Conservation (phyloP, 73 alveolate species). For the Paramecium sexaurelia region DNA sequence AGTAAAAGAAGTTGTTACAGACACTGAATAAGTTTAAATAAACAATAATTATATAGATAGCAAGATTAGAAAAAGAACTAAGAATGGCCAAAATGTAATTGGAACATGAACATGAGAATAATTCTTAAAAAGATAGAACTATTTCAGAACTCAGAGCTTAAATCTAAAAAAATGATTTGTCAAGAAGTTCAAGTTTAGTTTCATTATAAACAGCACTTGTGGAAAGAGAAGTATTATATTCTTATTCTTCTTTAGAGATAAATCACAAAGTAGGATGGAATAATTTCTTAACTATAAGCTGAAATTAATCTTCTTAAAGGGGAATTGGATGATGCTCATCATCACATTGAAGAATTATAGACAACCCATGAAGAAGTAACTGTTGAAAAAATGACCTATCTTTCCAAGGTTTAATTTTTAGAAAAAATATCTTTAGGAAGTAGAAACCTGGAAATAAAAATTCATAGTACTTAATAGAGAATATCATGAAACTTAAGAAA, state of each 20-base stretch:
- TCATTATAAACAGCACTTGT: not conserved
- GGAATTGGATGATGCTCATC: conserved; percentile 16
- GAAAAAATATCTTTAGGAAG: not conserved
- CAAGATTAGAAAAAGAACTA: conserved; percentile 9
- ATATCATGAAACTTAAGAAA: conserved; percentile 12
- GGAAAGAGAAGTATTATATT: not conserved
- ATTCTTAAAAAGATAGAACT: not conserved
- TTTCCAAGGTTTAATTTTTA: not conserved
- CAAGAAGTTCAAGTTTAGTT: conserved; percentile 24
- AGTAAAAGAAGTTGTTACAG: not conserved
- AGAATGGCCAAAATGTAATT: not conserved
- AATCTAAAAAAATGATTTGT: conserved; percentile 17
- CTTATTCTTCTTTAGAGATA: not conserved
- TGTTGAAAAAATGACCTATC: conserved; percentile 29
- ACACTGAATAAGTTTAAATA: not conserved
- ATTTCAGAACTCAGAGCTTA: not conserved
- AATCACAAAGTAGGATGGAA: conserved; percentile 10
- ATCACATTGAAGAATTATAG: not conserved
- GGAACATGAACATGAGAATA: not conserved
- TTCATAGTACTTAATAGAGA: conserved; percentile 3
- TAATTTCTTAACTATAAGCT: not conserved
- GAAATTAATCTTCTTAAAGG: not conserved
- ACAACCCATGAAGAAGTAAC: conserved; percentile 31
- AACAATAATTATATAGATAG: not conserved
- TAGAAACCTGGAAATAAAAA: conserved; percentile 20